Evolutionary conservation across 1,139 yeast genomes (phyloP), one percentile per base, ranked within the genome.

Genomic region (Saccharomycopsis crataegensis): DNA sequence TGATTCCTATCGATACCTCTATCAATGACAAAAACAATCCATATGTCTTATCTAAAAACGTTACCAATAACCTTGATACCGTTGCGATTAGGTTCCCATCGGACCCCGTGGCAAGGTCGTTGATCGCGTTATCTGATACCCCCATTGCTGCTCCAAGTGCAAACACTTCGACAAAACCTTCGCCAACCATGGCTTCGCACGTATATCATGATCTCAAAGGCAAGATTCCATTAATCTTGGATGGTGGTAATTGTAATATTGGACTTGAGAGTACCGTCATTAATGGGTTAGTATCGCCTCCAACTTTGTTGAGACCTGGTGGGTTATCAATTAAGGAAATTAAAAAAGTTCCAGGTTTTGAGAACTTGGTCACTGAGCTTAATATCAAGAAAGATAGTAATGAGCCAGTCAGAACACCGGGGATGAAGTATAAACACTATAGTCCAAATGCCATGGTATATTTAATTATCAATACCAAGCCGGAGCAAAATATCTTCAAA

Each of bases 61-160:
- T 94, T 22, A 91, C 98, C 0, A 95, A 93, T 0, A 83, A 82
- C 9, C 97, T 91, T 66, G 74, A 80, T 22, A 93, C 99, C 0
- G 86, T 91, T 66, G 99, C 97, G 0, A 95, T 90, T 1, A 75
- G 99, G 54, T 76, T 93, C 66, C 99, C 99, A 1, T 73, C 77
- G 14, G 86, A 91, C 65, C 90, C 94, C 1, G 79, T 93, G 1
- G 98, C 99, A 0, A 73, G 99, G 57, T 96, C 98, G 0, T 72
- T 93, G 48, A 90, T 93, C 51, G 87, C 90, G 1, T 63, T 86
- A n/a, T 80, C 95, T 51, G 96, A 89, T 60, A 77, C 86, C 1
- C 98, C 99, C 0, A 70, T 93, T 46, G 99, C 99, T 0, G 99
- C 99, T 0, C 99, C 99, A 0, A 87, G 96, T 1, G 99, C 99